Evolutionary conservation across 164 flowering plant species (phyloP).

Genomic region (Sedum album): DNA sequence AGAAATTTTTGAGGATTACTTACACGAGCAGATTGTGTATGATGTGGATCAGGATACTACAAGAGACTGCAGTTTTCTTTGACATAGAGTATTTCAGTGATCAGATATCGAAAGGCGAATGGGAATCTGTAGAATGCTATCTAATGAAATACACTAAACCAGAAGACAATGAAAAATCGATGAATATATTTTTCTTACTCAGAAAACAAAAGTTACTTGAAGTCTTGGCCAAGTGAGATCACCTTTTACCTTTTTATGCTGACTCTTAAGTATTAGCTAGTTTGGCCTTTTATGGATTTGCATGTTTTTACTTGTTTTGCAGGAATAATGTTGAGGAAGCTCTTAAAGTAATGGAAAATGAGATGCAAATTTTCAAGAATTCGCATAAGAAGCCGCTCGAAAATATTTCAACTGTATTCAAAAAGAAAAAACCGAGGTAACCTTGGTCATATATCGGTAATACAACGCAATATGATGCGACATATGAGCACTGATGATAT

Average conservation of each 20-base stretch:
- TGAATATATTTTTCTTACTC: too few relatives aligned
- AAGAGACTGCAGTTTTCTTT: too few relatives aligned
- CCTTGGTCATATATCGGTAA: background rate
- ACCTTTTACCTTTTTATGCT: background rate
- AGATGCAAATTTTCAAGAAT: background rate
- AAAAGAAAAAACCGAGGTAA: background rate
- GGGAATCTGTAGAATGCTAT: too few relatives aligned
- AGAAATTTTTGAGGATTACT: too few relatives aligned
- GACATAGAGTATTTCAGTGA: too few relatives aligned
- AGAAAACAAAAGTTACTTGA: background rate
- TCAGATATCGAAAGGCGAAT: too few relatives aligned
- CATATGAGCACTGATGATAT: background rate
- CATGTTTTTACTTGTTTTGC: background rate
- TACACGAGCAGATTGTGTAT: too few relatives aligned
- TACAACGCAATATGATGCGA: background rate
- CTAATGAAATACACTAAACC: too few relatives aligned
- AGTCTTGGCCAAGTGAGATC: background rate
- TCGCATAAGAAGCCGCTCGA: background rate
- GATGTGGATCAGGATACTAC: too few relatives aligned
- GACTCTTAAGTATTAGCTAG: background rate
- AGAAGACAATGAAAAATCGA: too few relatives aligned
- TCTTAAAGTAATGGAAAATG: background rate
- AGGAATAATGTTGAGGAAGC: background rate
- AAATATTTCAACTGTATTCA: background rate
- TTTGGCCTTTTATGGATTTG: background rate